Evolutionary conservation across 306 rosid species (phyloP).

Genomic region (Chamaecrista fasciculata): DNA sequence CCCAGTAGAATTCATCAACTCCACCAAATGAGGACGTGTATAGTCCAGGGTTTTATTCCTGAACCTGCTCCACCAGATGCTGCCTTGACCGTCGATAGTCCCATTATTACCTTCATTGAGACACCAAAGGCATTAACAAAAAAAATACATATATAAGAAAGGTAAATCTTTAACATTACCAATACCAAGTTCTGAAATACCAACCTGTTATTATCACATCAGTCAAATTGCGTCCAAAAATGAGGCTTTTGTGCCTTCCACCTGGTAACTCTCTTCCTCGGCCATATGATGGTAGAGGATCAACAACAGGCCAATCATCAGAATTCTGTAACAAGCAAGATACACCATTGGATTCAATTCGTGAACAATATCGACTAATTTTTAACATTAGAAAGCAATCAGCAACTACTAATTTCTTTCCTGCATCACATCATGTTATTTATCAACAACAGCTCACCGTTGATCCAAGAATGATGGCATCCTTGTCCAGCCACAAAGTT

Average conservation of each 20-base stretch:
- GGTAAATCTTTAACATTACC: slow-evolving; percentile 14
- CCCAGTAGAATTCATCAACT: slow-evolving; percentile 66
- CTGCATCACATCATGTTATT: background rate
- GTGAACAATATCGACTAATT: slow-evolving; percentile 1
- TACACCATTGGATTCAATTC: slow-evolving; percentile 26
- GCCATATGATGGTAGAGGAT: slow-evolving; percentile 87
- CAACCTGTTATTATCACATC: slow-evolving; percentile 83
- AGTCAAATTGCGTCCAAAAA: slow-evolving; percentile 66
- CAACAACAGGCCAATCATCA: slow-evolving; percentile 72
- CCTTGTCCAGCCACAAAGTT: slow-evolving; percentile 64
- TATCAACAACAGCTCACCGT: slow-evolving; percentile 41
- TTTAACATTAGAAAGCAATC: background rate
- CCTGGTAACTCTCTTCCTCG: slow-evolving; percentile 89
- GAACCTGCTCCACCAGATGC: slow-evolving; percentile 72
- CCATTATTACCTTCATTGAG: slow-evolving; percentile 65
- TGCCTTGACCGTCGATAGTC: slow-evolving; percentile 72
- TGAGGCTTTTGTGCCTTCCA: slow-evolving; percentile 72
- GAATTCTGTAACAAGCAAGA: slow-evolving; percentile 47
- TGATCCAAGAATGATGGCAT: slow-evolving; percentile 78
- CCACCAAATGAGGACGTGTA: slow-evolving; percentile 82
- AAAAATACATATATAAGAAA: slow-evolving; percentile 10
- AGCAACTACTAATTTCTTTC: too few species aligned
- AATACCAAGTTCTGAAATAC: slow-evolving; percentile 25
- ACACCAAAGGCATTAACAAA: slow-evolving; percentile 32
- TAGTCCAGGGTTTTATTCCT: slow-evolving; percentile 58